phyloP scores from a whole-genome alignment of 1,284 basidiomycete genomes.

The Rhodotorula sp. region DNA sequence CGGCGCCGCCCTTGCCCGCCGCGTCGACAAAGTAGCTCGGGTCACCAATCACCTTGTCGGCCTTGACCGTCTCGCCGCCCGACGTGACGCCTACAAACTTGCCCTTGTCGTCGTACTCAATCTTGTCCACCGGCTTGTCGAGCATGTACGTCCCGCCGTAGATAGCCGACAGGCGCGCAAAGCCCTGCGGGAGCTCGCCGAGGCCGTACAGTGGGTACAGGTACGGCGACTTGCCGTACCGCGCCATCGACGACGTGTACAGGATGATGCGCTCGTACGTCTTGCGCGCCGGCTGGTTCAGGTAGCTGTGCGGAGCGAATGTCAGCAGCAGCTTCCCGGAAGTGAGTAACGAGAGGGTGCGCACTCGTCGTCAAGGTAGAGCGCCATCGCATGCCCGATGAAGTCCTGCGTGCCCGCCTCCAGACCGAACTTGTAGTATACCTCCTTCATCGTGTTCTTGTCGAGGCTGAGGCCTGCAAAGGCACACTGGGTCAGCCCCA shows the following conservation, averaged over 20 bases:
- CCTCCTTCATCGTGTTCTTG: conserved; percentile 81
- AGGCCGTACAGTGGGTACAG: conserved; percentile 99
- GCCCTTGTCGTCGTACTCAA: conserved; percentile 81
- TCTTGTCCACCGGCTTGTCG: conserved; percentile 90
- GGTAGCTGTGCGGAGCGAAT: conserved; percentile 66
- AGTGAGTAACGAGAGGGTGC: conserved; percentile 48
- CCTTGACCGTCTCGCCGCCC: conserved; percentile 90
- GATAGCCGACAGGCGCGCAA: conserved; percentile 96
- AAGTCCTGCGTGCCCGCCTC: conserved; percentile 99
- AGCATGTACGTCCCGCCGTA: conserved; percentile 99
- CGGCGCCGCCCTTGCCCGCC: conserved; percentile 57
- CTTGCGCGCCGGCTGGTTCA: conserved; percentile 83
- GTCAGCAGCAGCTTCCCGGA: neutral
- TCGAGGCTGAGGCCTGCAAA: conserved; percentile 83
- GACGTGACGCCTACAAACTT: conserved; percentile 91
- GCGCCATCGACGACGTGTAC: conserved; percentile 98
- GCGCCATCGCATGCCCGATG: conserved; percentile 98
- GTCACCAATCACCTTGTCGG: conserved; percentile 97
- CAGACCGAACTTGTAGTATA: conserved; percentile 96
- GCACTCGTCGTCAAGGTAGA: conserved; percentile 96
- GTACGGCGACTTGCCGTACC: conserved; percentile 99
- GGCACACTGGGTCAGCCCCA: neutral
- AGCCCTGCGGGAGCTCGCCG: conserved; percentile 97
- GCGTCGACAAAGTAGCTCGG: conserved; percentile 85
- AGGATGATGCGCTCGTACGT: conserved; percentile 94